Evolutionary conservation across 495 filamentous ascomycete genomes (phyloP).

Genomic region (Jackrogersella multiformis): DNA sequence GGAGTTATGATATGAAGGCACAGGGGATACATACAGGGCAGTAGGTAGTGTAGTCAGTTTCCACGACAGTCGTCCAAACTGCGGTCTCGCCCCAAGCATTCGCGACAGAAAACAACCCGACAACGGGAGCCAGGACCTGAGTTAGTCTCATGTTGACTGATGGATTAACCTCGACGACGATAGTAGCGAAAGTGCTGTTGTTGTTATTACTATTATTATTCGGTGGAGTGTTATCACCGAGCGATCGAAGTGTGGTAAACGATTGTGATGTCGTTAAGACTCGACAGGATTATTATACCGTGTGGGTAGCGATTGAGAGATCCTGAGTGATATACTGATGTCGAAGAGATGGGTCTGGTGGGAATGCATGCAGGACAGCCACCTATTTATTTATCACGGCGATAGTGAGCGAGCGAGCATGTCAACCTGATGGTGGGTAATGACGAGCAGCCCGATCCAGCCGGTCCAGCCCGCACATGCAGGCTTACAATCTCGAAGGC

Average conservation of each 20-base stretch:
- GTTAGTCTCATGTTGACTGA: conserved; percentile 50
- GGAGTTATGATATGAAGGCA: neutral
- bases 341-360: conserved; percentile 16
- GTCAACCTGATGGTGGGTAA: conserved; percentile 41
- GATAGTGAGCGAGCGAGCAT: conserved; percentile 18
- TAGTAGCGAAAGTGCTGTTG: conserved; percentile 33
- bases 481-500: conserved; percentile 33
- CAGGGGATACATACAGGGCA: conserved; percentile 46
- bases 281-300: conserved; percentile 25
- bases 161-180: conserved; percentile 25
- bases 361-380: conserved; percentile 32
- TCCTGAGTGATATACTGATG: conserved; percentile 39
- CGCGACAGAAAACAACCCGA: conserved; percentile 47
- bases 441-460: conserved; percentile 37
- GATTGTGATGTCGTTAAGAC: conserved; percentile 43
- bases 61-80: conserved; percentile 45
- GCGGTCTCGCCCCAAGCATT: conserved; percentile 41
- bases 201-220: conserved; percentile 29
- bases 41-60: conserved; percentile 49
- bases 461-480: conserved; percentile 40
- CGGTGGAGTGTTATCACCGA: conserved; percentile 26
- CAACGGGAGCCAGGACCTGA: conserved; percentile 48
- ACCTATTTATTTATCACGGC: conserved; percentile 40
- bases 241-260: conserved; percentile 39
- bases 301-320: conserved; percentile 41